phyloP scores from a whole-genome alignment of 306 rosid species.

The Cercis canadensis region DNA sequence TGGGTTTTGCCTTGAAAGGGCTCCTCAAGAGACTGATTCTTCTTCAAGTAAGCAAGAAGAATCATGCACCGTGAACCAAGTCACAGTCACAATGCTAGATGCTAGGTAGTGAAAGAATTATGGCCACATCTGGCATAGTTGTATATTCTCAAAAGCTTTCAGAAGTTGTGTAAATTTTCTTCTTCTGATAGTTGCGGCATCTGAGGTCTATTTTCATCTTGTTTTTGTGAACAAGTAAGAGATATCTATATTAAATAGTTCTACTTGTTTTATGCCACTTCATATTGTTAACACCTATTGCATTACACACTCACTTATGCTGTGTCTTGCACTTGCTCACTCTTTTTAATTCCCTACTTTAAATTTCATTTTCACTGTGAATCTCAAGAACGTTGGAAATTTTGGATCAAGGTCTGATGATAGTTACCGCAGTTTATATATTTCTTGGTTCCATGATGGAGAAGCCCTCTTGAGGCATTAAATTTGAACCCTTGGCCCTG shows the following conservation, averaged over 20 bases:
- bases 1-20: constrained; percentile 64
- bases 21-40: constrained; percentile 55
- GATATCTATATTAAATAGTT: constrained; percentile 20
- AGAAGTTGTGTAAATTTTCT: constrained; percentile 25
- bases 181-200: constrained; percentile 32
- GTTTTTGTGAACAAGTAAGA: constrained; percentile 40
- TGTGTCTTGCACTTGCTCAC: too few relatives aligned
- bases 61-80: constrained; percentile 71
- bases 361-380: too few relatives aligned
- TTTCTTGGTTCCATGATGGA: too few relatives aligned
- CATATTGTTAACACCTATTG: neutral
- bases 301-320: too few relatives aligned
- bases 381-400: too few relatives aligned
- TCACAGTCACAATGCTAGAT: constrained; percentile 68
- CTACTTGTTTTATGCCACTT: constrained; percentile 1
- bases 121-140: constrained; percentile 24
- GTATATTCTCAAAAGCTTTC: constrained; percentile 28
- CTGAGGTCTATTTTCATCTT: constrained; percentile 32
- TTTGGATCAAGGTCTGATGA: too few relatives aligned
- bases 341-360: too few relatives aligned
- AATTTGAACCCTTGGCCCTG: too few relatives aligned
- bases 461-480: too few relatives aligned
- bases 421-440: too few relatives aligned
- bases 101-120: constrained; percentile 67
- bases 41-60: constrained; percentile 69